phyloP scores from a whole-genome alignment of 768 basidiomycete species.

The Pisolithus tinctorius region DNA sequence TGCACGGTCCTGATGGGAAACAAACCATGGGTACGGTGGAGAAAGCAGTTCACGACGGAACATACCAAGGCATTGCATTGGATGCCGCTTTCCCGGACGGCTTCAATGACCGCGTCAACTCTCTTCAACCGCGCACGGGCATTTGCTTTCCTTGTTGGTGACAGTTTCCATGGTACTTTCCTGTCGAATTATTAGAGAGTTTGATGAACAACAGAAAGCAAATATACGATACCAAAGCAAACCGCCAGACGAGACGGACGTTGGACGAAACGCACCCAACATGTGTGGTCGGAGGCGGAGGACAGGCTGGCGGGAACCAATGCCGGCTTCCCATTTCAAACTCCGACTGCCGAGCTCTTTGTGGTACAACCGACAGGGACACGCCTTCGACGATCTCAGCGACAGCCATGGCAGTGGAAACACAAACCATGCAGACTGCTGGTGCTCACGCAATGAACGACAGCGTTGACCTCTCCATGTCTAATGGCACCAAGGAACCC shows the following conservation, averaged over 20 bases:
- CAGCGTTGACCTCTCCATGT: slow-evolving; percentile 38
- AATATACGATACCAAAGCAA: slow-evolving; percentile 66
- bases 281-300: slow-evolving; percentile 38
- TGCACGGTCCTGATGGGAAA: slow-evolving; percentile 50
- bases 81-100: slow-evolving; percentile 78
- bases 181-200: slow-evolving; percentile 34
- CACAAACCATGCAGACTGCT: slow-evolving; percentile 28
- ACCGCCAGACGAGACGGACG: slow-evolving; percentile 61
- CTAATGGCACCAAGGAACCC: slow-evolving; percentile 26
- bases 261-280: slow-evolving; percentile 83
- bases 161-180: slow-evolving; percentile 94
- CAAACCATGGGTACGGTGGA: neutral
- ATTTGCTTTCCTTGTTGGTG: slow-evolving; percentile 87
- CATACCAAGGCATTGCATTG: slow-evolving; percentile 71
- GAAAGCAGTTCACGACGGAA: slow-evolving; percentile 2
- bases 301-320: neutral
- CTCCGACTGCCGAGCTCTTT: slow-evolving; percentile 16
- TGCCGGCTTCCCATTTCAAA: slow-evolving; percentile 20
- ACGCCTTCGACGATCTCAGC: slow-evolving; percentile 10
- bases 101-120: slow-evolving; percentile 90
- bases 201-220: neutral
- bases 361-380: neutral
- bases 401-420: slow-evolving; percentile 42
- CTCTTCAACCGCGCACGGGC: slow-evolving; percentile 82
- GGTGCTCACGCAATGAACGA: slow-evolving; percentile 39